Evolutionary conservation across 1,284 basidiomycete genomes (phyloP).

Genomic region (Sanghuangporus sanghuang): DNA sequence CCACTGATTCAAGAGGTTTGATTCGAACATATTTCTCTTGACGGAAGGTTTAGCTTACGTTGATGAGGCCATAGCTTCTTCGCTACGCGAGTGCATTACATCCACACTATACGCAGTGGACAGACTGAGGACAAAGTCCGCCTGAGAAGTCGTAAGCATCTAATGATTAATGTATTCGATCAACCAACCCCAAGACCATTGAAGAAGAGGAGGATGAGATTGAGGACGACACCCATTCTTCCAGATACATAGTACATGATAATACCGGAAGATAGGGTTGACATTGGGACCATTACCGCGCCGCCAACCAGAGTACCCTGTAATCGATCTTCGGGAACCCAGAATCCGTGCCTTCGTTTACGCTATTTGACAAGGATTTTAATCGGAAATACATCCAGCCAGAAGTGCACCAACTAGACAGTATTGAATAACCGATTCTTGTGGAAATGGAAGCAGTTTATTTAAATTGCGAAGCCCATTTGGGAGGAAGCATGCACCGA

Average conservation of each 20-base stretch:
- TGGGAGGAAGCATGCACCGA: constrained; percentile 58
- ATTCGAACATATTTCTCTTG: not conserved
- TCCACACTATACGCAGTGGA: constrained; percentile 55
- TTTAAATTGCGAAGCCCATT: constrained; percentile 57
- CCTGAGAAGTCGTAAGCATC: constrained; percentile 34
- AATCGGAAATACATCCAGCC: constrained; percentile 52
- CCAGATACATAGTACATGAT: constrained; percentile 36
- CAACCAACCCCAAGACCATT: constrained; percentile 47
- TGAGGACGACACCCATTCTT: constrained; percentile 34
- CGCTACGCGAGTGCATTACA: constrained; percentile 43
- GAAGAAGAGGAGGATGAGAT: constrained; percentile 38
- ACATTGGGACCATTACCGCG: constrained; percentile 38
- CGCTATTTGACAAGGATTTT: constrained; percentile 40
- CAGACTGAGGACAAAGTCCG: constrained; percentile 45
- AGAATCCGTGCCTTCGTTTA: constrained; percentile 40
- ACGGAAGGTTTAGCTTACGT: constrained; percentile 30
- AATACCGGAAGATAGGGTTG: constrained; percentile 31
- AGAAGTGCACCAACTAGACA: too few species aligned
- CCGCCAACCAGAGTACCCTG: constrained; percentile 43
- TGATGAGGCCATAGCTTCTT: constrained; percentile 45
- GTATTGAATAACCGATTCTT: too few species aligned
- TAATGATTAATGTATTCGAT: constrained; percentile 20
- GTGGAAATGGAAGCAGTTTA: constrained; percentile 48
- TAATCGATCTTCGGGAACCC: constrained; percentile 59
- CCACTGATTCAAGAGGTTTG: constrained; percentile 28